These are phyloP conservation scores for Cucurbitaria berberidis DNA, from an alignment of 2,329 filamentous ascomycete genomes.

Conservation along the genomic window DNA sequence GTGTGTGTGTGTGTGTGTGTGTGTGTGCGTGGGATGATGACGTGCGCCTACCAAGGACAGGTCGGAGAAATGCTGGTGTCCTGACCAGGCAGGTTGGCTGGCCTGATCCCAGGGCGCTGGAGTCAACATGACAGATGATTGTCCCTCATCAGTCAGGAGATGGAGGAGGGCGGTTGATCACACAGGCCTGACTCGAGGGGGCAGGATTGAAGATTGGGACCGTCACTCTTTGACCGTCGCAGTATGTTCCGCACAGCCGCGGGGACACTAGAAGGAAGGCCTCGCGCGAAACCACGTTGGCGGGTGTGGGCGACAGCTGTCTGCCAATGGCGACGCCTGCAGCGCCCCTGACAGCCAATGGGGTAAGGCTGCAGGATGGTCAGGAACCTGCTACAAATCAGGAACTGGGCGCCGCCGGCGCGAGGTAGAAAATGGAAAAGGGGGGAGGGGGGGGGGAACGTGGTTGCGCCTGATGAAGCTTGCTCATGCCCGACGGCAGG, in stretches of 20 bases:
- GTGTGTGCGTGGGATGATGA: too few species aligned
- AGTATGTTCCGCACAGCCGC: constrained; percentile 39
- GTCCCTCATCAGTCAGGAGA: too few species aligned
- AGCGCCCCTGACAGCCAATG: constrained; percentile 23
- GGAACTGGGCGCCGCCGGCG: constrained; percentile 27
- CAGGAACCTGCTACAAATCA: constrained; percentile 41
- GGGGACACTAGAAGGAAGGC: constrained; percentile 38
- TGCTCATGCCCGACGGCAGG: constrained; percentile 15
- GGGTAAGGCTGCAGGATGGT: constrained; percentile 40
- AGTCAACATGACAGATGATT: too few species aligned
- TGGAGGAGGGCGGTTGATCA: constrained; percentile 13
- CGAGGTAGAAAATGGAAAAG: constrained; percentile 22
- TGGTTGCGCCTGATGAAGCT: constrained; percentile 20
- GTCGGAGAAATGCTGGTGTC: background rate
- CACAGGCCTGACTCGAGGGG: constrained; percentile 21
- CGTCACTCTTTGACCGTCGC: constrained; percentile 28
- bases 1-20: too few species aligned
- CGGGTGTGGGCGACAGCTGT: constrained; percentile 27
- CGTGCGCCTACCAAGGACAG: constrained; percentile 8
- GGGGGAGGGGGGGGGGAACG: constrained; percentile 25
- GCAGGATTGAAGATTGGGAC: constrained; percentile 22
- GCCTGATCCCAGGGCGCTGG: constrained; percentile 12
- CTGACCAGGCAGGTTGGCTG: constrained; percentile 1
- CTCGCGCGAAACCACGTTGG: constrained; percentile 36
- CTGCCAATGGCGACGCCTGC: constrained; percentile 24